phyloP scores from a whole-genome alignment of 2,329 filamentous ascomycete genomes.

The Zelopaecilomyces penicillatus region DNA sequence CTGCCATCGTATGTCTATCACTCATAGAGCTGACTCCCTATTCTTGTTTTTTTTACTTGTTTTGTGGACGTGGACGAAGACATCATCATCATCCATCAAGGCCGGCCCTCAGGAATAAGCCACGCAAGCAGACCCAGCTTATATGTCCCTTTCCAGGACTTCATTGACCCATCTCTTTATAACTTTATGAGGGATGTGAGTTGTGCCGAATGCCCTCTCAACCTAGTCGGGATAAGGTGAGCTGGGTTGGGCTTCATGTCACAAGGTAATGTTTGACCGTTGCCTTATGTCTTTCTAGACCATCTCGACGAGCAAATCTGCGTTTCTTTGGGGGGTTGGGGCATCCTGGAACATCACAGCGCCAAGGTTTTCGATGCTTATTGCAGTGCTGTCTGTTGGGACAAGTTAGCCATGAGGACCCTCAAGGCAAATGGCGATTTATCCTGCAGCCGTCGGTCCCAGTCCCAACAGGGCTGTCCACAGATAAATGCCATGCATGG shows the following conservation, averaged over 20 bases:
- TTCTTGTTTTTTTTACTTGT: too few relatives aligned
- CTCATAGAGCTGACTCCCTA: too few relatives aligned
- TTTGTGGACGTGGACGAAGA: background rate
- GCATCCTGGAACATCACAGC: slow-evolving; percentile 29
- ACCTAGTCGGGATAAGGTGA: too few relatives aligned
- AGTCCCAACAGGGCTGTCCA: background rate
- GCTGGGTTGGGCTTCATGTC: slow-evolving; percentile 12
- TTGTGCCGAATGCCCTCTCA: too few relatives aligned
- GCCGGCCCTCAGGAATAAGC: background rate
- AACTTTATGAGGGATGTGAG: too few relatives aligned
- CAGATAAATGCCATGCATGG: background rate
- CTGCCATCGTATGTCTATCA: too few relatives aligned
- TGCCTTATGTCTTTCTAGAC: slow-evolving; percentile 31
- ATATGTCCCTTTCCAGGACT: background rate
- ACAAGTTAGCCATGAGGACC: slow-evolving; percentile 5
- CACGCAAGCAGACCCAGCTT: background rate
- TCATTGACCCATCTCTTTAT: background rate
- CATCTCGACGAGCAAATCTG: slow-evolving; percentile 33
- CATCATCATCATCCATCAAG: background rate
- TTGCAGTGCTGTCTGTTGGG: slow-evolving; percentile 31
- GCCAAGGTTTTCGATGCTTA: slow-evolving; percentile 35
- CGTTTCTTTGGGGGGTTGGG: slow-evolving; percentile 34
- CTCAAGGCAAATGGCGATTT: slow-evolving; percentile 1
- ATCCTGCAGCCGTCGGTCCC: background rate
- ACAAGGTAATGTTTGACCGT: slow-evolving; percentile 30